A percentile compares a stretch with the other conserved stretches of the same genome.
Conservation (phyloP, 257 asterid species). For the Primulina tabacum region DNA sequence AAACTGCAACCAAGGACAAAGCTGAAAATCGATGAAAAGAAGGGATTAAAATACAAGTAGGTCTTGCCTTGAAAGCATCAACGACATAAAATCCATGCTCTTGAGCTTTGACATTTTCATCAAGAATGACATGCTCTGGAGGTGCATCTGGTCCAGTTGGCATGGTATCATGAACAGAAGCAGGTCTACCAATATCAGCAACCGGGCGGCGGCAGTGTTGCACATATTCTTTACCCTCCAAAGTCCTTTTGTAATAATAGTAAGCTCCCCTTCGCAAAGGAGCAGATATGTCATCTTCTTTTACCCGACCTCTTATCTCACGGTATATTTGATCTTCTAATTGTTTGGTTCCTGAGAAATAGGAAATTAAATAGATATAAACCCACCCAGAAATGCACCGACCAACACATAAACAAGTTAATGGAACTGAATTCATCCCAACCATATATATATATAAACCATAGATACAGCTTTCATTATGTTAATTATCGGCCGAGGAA, state of each 20-base stretch:
- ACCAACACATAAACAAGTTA: neutral
- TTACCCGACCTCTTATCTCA: conserved; percentile 79
- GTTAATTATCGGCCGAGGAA: no score
- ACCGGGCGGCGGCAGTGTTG: conserved; percentile 74
- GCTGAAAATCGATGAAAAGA: neutral
- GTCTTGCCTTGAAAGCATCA: conserved; percentile 68
- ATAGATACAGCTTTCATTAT: no score
- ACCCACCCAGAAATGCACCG: conserved; percentile 18
- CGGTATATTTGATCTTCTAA: conserved; percentile 67
- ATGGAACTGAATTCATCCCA: neutral
- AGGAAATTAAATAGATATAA: conserved; percentile 21
- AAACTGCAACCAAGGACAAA: conserved; percentile 2
- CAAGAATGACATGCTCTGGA: conserved; percentile 78
- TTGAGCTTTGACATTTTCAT: conserved; percentile 82
- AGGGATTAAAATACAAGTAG: conserved; percentile 12
- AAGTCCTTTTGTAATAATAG: conserved; percentile 75
- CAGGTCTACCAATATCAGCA: conserved; percentile 37
- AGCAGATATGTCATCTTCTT: conserved; percentile 88
- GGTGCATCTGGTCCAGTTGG: conserved; percentile 79
- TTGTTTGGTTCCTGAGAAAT: conserved; percentile 59
- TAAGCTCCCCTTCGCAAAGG: conserved; percentile 67
- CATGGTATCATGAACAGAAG: conserved; percentile 80
- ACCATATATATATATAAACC: no score
- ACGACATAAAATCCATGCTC: conserved; percentile 57
- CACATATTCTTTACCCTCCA: conserved; percentile 84